A percentile compares a stretch with the other conserved stretches of the same genome.
Conservation (phyloP, 768 basidiomycete species). For the Suillus occidentalis region DNA sequence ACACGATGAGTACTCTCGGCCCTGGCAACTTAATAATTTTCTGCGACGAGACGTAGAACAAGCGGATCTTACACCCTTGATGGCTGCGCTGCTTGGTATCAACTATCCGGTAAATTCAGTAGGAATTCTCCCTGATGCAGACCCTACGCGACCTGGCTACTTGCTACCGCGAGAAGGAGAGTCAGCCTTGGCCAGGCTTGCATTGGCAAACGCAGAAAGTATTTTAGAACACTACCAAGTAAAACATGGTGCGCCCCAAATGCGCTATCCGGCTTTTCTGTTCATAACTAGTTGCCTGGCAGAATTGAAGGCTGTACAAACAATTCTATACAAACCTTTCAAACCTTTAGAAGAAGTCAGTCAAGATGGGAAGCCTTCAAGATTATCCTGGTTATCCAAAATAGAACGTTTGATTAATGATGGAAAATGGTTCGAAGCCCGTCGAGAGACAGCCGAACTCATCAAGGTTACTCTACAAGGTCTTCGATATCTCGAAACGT, state of each 20-base stretch:
- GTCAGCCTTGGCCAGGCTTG: conserved; percentile 49
- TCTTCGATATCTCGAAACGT: conserved; percentile 75
- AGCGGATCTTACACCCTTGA: conserved; percentile 77
- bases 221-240: conserved; percentile 75
- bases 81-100: conserved; percentile 71
- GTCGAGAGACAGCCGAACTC: conserved; percentile 48
- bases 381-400: conserved; percentile 33
- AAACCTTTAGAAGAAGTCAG: conserved; percentile 39
- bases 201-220: conserved; percentile 66
- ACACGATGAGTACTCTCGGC: conserved; percentile 67
- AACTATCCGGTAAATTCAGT: conserved; percentile 82
- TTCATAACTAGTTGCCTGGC: background rate
- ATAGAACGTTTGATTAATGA: conserved; percentile 49
- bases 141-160: conserved; percentile 60
- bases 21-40: conserved; percentile 61
- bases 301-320: conserved; percentile 63
- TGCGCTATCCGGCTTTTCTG: background rate
- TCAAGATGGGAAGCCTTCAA: conserved; percentile 31
- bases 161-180: conserved; percentile 48
- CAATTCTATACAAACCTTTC: conserved; percentile 67
- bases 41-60: conserved; percentile 78
- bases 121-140: conserved; percentile 76
- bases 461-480: conserved; percentile 58
- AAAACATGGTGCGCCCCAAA: conserved; percentile 60
- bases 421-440: conserved; percentile 48